Base-by-base conservation (phyloP, 441 rosid genomes). In the Gossypium schwendimanii region DNA sequence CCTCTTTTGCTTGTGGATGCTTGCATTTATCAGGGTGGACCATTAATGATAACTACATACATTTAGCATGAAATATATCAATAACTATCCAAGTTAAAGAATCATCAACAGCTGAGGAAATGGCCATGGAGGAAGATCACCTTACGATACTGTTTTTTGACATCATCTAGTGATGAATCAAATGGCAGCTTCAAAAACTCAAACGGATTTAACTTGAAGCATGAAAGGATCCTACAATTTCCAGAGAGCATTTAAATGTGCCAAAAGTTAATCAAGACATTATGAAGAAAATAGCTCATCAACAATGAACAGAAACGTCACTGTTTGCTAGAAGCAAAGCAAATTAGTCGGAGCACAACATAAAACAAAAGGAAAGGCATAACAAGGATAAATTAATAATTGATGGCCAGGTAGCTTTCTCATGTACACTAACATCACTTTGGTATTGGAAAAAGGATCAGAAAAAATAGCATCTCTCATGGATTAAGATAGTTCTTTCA, bases 21-120 rank as follows among this genome's bases (percentile, higher is more conserved):
- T 95, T 92, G 90, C 99, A 95, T 84, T 95, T 95, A 73, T 95
- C 98, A 83, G 99, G 99, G 53, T 92, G 98, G 81, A 92, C 97
- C 84, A 95, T 77, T 83, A 95, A 82, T 72, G 99, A 95, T 71
- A 95, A 62, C 98, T 95, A 67, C 10, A 74, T 67, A 57, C 28
- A 36, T 54, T 70, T 21, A 26, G 61, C 15, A 67, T 33, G 74
- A 75, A 80, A 75, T 20, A 73, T 4, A 58, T 57, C 72, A 70
- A 53, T 52, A 79, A 73, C 55, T 39, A 12, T 8, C 52, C 23
- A 21, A 67, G 67, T 5, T 57, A 63, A 4, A 53, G 28, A 44
- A 67, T 20, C 68, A 63, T 1, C 14, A 61, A 26, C 20, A 1
- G 20, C 45, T 45, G 1, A 52, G 15, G 60, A 2, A 9, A 39